A percentile compares a stretch with the other conserved stretches of the same genome.
Conservation (phyloP, 345 rosid species). For the Arabidopsis thaliana region TAIR10.1 NC_003070.9:21256001-21256500, state of each 20-base stretch:
- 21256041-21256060: conserved; percentile 33
- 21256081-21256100: not conserved
- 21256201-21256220: conserved; percentile 27
- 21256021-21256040: conserved; percentile 34
- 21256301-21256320: conserved; percentile 18
- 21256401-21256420: conserved; percentile 19
- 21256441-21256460: conserved; percentile 23
- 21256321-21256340: conserved; percentile 32
- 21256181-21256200: conserved; percentile 25
- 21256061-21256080: conserved; percentile 1
- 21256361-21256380: conserved; percentile 2
- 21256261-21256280: conserved; percentile 52
- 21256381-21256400: conserved; percentile 42
- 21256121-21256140: conserved; percentile 40
- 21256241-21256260: conserved; percentile 42
- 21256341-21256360: not conserved
- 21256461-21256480: not conserved
- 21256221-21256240: conserved; percentile 38
- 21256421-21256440: conserved; percentile 27
- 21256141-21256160: conserved; percentile 17
- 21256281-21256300: conserved; percentile 49
- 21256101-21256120: conserved; percentile 34
- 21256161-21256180: conserved; percentile 17
- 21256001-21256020: not conserved
- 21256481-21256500: not conserved